Evolutionary conservation across 2,329 filamentous ascomycete species (phyloP).

Genomic region (Onygenales sp.): DNA sequence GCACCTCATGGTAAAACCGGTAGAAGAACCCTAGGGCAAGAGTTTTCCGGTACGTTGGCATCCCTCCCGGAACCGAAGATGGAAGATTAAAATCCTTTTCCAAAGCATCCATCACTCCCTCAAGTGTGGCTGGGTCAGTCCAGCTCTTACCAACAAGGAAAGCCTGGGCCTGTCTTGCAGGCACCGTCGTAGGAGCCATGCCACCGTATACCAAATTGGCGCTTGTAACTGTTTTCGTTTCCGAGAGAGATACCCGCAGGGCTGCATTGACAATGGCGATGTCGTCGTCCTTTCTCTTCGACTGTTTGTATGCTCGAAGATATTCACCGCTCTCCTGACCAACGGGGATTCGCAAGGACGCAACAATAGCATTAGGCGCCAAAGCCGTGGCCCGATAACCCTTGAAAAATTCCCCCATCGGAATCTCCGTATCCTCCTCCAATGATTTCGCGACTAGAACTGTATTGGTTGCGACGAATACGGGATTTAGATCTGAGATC

Average conservation of each 20-base stretch:
- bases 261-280: conserved; percentile 95
- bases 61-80: conserved; percentile 89
- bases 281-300: conserved; percentile 95
- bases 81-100: conserved; percentile 79
- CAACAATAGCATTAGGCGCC: conserved; percentile 70
- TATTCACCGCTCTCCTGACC: conserved; percentile 68
- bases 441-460: conserved; percentile 71
- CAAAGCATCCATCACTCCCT: conserved; percentile 83
- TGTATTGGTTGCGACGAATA: conserved; percentile 79
- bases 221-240: conserved; percentile 60
- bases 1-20: conserved; percentile 85
- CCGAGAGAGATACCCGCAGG: conserved; percentile 61
- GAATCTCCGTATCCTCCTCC: conserved; percentile 67
- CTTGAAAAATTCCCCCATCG: conserved; percentile 86
- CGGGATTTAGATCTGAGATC: conserved; percentile 92
- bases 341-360: conserved; percentile 74
- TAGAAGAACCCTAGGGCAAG: conserved; percentile 93
- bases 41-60: conserved; percentile 92
- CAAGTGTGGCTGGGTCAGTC: conserved; percentile 70
- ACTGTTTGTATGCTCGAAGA: conserved; percentile 86
- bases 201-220: conserved; percentile 84
- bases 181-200: conserved; percentile 87
- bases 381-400: conserved; percentile 82
- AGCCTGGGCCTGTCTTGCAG: conserved; percentile 66
- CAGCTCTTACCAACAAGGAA: conserved; percentile 71